phyloP scores from a whole-genome alignment of 768 basidiomycete species.

The Hygrophoropsis aurantiaca region DNA sequence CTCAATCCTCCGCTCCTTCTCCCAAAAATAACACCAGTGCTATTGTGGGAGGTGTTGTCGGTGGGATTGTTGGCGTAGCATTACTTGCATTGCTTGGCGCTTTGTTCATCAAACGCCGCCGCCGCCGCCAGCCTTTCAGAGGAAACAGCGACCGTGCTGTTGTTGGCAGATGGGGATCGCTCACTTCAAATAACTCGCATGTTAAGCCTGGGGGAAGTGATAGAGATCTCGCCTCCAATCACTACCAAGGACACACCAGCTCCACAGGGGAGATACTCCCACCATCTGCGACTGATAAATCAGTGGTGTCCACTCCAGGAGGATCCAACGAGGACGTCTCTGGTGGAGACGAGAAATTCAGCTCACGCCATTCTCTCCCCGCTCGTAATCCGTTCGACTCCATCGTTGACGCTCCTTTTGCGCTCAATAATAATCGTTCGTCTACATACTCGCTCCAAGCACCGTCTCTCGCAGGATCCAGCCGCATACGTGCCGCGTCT shows the following conservation, averaged over 20 bases:
- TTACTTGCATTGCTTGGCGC: slow-evolving; percentile 34
- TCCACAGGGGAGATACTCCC: slow-evolving; percentile 18
- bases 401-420: slow-evolving; percentile 14
- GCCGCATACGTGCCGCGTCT: slow-evolving; percentile 10
- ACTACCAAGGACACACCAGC: slow-evolving; percentile 20
- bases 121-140: slow-evolving; percentile 9
- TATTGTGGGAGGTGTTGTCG: slow-evolving; percentile 55
- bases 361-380: slow-evolving; percentile 11
- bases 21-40: slow-evolving; percentile 36
- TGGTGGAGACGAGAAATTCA: slow-evolving; percentile 22
- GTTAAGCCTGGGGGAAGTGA: slow-evolving; percentile 6
- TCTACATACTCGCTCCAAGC: slow-evolving; percentile 19
- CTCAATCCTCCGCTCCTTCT: slow-evolving; percentile 20
- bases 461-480: slow-evolving; percentile 5
- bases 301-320: slow-evolving; percentile 13
- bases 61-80: slow-evolving; percentile 37
- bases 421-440: slow-evolving; percentile 11
- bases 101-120: slow-evolving; percentile 24
- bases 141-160: slow-evolving; percentile 32
- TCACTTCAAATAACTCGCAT: slow-evolving; percentile 20
- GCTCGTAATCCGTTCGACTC: slow-evolving; percentile 18
- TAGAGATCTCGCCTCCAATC: background rate
- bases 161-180: slow-evolving; percentile 26
- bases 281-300: slow-evolving; percentile 14
- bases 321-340: slow-evolving; percentile 21